These are phyloP conservation scores for Funneliformis geosporum DNA, from an alignment of 192 early-diverging fungal genomes.

Conservation along the genomic window DNA sequence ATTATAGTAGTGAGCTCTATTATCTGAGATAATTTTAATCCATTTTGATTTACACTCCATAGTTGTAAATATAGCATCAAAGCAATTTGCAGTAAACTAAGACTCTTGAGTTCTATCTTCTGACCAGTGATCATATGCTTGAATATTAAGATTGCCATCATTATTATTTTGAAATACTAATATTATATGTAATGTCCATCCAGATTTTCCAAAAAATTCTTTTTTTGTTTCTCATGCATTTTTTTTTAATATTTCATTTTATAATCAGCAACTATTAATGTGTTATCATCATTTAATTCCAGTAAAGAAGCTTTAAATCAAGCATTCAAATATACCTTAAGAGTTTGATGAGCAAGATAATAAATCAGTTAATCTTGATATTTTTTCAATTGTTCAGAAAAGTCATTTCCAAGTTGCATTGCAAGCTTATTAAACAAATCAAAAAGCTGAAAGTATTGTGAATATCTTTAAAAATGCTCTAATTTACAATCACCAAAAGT, in stretches of 20 bases:
- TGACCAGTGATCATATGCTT: background rate
- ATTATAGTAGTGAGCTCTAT: background rate
- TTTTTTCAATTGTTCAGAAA: background rate
- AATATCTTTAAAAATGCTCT: background rate
- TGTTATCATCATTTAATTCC: background rate
- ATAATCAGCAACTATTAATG: background rate
- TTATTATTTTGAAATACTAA: background rate
- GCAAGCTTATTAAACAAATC: background rate
- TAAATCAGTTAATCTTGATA: background rate
- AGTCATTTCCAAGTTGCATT: background rate
- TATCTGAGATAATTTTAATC: conserved; percentile 13
- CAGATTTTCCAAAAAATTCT: conserved; percentile 1
- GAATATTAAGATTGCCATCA: background rate
- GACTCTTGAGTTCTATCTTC: background rate
- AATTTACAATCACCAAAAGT: background rate
- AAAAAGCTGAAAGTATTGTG: background rate
- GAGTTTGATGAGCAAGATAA: background rate
- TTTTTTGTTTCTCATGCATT: background rate
- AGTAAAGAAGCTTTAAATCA: conserved; percentile 11
- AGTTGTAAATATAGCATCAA: background rate
- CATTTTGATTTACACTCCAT: conserved; percentile 7
- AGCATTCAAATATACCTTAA: background rate
- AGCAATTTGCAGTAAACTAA: conserved; percentile 3
- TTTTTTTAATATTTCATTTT: conserved; percentile 9
- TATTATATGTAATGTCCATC: background rate